Conservation (phyloP, 768 basidiomycete species). For the Hypsizygus marmoreus region DNA sequence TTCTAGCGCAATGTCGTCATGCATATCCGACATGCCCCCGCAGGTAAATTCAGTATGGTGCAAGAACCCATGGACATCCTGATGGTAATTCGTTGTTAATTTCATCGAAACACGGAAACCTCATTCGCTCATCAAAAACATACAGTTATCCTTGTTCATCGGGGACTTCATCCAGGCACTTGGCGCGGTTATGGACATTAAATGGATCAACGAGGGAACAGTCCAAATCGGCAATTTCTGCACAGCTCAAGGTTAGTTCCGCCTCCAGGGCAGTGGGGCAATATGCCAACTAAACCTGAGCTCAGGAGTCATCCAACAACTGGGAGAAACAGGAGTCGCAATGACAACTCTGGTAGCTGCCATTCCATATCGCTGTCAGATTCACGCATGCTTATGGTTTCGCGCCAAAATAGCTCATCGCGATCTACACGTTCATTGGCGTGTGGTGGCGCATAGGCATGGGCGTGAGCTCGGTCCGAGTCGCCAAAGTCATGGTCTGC, state of each 20-base stretch:
- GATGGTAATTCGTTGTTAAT: conserved; percentile 30
- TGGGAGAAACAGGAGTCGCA: conserved; percentile 44
- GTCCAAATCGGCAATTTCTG: conserved; percentile 36
- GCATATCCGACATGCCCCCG: conserved; percentile 21
- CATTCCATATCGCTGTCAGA: neutral
- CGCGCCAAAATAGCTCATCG: conserved; percentile 28
- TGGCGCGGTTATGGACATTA: conserved; percentile 37
- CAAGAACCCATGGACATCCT: conserved; percentile 40
- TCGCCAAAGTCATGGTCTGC: conserved; percentile 27
- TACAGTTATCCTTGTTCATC: conserved; percentile 27
- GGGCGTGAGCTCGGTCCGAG: conserved; percentile 18
- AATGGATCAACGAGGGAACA: conserved; percentile 35
- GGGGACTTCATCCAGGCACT: conserved; percentile 40
- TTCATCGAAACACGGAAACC: neutral
- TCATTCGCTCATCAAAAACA: neutral
- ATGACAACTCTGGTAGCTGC: conserved; percentile 40
- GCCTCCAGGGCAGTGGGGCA: no score
- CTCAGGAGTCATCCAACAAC: conserved; percentile 38
- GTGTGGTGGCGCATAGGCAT: conserved; percentile 35
- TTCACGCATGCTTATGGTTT: neutral
- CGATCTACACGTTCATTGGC: conserved; percentile 43
- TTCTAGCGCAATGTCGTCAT: conserved; percentile 29
- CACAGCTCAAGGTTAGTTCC: conserved; percentile 33
- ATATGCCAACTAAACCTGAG: neutral
- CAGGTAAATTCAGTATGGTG: conserved; percentile 26